Percentiles rank a stretch among this genome's conserved stretches.
Evolutionary conservation across 1,284 basidiomycete genomes (phyloP).

Genomic region (Cutaneotrichosporon curvatum): DNA sequence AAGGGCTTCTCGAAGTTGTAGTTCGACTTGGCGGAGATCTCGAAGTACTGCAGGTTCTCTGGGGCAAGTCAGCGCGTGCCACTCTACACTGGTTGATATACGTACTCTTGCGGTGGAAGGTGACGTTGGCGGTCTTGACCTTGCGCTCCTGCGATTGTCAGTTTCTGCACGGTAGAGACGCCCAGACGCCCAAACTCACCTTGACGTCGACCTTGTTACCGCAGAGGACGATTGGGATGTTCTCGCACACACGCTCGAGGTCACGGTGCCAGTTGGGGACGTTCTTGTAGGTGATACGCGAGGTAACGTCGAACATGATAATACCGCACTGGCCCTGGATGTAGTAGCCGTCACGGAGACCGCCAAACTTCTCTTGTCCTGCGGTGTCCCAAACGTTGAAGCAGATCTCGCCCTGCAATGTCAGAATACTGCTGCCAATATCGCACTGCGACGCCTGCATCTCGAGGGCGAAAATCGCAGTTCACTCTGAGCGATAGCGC

Average conservation of each 20-base stretch:
- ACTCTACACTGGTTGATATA: not conserved
- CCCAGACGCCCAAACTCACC: conserved; percentile 54
- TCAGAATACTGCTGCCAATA: too few relatives aligned
- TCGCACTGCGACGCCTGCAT: not conserved
- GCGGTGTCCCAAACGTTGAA: conserved; percentile 99
- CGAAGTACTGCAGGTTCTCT: conserved; percentile 98
- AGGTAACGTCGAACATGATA: conserved; percentile 99
- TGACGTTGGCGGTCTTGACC: conserved; percentile 97
- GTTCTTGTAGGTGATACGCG: conserved; percentile 99
- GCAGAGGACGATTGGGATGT: conserved; percentile 79
- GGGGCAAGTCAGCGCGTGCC: conserved; percentile 3
- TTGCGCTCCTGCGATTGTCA: conserved; percentile 74
- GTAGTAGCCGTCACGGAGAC: conserved; percentile 95
- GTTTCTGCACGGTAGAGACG: not conserved
- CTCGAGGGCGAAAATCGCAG: not conserved
- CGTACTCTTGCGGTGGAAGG: conserved; percentile 96
- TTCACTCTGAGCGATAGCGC: too few relatives aligned
- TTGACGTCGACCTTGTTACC: conserved; percentile 99
- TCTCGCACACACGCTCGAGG: conserved; percentile 95
- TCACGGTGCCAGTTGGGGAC: conserved; percentile 99
- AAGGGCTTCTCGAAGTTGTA: conserved; percentile 99
- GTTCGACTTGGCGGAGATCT: conserved; percentile 99
- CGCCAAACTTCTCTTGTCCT: conserved; percentile 99
- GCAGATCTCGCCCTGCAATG: conserved; percentile 78
- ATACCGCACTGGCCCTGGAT: conserved; percentile 99